These are phyloP conservation scores for Boletus edulis DNA, from an alignment of 768 basidiomycete species.

Conservation along the genomic window DNA sequence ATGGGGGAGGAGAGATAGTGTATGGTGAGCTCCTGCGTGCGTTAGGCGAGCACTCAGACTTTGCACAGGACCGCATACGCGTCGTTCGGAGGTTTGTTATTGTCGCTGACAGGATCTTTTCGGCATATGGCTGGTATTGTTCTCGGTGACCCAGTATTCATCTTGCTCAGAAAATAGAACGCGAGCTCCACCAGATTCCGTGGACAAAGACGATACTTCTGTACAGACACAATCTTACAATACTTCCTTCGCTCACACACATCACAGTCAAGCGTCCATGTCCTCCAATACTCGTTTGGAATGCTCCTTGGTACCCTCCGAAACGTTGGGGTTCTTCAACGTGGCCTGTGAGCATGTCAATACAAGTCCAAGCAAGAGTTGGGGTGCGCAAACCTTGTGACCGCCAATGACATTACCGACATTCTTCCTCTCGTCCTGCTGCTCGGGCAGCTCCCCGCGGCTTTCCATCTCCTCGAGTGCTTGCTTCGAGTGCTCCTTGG, in stretches of 20 bases:
- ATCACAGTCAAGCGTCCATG: neutral
- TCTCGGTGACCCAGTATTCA: slow-evolving; percentile 88
- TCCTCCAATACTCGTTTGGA: slow-evolving; percentile 7
- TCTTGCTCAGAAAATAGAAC: slow-evolving; percentile 75
- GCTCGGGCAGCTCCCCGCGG: slow-evolving; percentile 13
- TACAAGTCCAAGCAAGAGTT: neutral
- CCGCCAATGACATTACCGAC: slow-evolving; percentile 18
- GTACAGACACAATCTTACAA: slow-evolving; percentile 8
- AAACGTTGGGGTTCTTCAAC: slow-evolving; percentile 24
- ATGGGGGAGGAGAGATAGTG: slow-evolving; percentile 86
- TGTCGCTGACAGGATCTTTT: slow-evolving; percentile 91
- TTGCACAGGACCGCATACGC: slow-evolving; percentile 82
- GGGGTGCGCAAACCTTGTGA: slow-evolving; percentile 13
- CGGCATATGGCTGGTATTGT: slow-evolving; percentile 91
- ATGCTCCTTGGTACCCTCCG: slow-evolving; percentile 26
- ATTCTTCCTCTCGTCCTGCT: slow-evolving; percentile 13
- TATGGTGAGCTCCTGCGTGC: slow-evolving; percentile 30
- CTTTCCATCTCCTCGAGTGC: slow-evolving; percentile 23
- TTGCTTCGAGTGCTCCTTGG: slow-evolving; percentile 23
- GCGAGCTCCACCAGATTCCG: neutral
- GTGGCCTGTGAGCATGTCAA: slow-evolving; percentile 9
- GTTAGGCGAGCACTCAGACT: neutral
- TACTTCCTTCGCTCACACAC: neutral
- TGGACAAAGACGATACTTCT: neutral
- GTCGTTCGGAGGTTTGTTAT: slow-evolving; percentile 92